phyloP scores from a whole-genome alignment of 495 filamentous ascomycete species.

The Annulohypoxylon bovei region DNA sequence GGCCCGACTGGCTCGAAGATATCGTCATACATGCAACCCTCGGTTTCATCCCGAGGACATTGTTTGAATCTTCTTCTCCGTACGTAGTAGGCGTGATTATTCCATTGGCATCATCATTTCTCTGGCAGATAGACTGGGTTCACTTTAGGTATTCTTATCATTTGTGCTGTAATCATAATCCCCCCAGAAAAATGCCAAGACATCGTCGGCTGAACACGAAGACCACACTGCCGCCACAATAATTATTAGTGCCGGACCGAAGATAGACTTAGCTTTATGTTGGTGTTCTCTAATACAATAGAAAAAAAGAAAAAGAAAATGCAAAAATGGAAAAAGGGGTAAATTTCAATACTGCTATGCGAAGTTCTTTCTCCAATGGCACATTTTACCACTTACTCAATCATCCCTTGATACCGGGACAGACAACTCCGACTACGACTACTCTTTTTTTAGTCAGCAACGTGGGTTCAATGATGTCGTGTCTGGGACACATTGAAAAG shows the following conservation, averaged over 20 bases:
- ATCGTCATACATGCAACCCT: slow-evolving; percentile 49
- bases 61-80: slow-evolving; percentile 31
- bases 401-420: slow-evolving; percentile 45
- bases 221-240: slow-evolving; percentile 30
- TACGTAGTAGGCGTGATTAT: slow-evolving; percentile 24
- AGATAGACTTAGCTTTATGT: slow-evolving; percentile 9
- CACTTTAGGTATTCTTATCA: slow-evolving; percentile 29
- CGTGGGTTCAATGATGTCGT: slow-evolving; percentile 41
- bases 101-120: slow-evolving; percentile 38
- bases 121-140: slow-evolving; percentile 11
- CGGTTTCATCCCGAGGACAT: slow-evolving; percentile 42
- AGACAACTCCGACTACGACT: slow-evolving; percentile 29
- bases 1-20: slow-evolving; percentile 43
- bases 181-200: slow-evolving; percentile 33
- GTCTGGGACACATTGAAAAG: slow-evolving; percentile 32
- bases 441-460: slow-evolving; percentile 26
- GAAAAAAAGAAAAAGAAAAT: slow-evolving; percentile 20
- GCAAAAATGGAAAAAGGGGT: neutral
- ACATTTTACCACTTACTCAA: slow-evolving; percentile 32
- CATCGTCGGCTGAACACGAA: slow-evolving; percentile 39
- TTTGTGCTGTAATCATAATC: slow-evolving; percentile 33
- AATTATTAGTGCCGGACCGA: slow-evolving; percentile 37
- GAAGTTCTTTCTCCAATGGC: slow-evolving; percentile 8
- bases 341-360: slow-evolving; percentile 4
- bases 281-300: slow-evolving; percentile 3